Base-by-base conservation (phyloP, 805 yeast species). In the Candida maltosa region DNA sequence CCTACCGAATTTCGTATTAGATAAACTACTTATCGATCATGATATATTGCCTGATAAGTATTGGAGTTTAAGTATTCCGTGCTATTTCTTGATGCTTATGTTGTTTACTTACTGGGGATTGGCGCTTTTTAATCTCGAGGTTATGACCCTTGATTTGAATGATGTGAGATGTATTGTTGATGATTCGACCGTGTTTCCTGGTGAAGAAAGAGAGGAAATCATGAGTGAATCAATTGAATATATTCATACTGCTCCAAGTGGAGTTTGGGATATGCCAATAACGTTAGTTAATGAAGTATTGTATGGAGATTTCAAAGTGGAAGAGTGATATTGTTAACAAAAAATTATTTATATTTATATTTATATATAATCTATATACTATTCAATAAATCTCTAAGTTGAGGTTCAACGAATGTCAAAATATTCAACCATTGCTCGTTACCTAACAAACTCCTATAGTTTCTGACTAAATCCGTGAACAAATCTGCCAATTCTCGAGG, bases 31-130 rank as follows among this genome's bases (percentile, higher is more conserved):
- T 12, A 75, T 83, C 14, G 75, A 72, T 48, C 88, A 80, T 56
- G 84, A 80, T 47, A n/a, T n/a, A n/a, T n/a, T n/a, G n/a, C 97
- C 97, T 0, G 84, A 91, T 21, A 70, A 94, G 45, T 84, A 89
- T 80, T 93, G 97, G 98, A 81, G 95, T 2, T 53, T 85, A 23
- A 84, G 87, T 1, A 56, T 85, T 2, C 95, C 96, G 4, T 69
- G 86, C 10, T 76, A 76, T 45, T 69, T 82, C 4, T 59, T 91
- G 20, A 77, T 86, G 70, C 55, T 70, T 8, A 80, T 89, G 87
- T 60, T 80, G 12, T 88, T 76, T 51, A 74, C 73, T 0, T 91
- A 89, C 54, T 64, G 83, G 2, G 86, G 80, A 7, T 58, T 89
- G 28, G 78, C 80, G 2, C 57, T 79, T 26, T 87, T 83, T 64